A percentile compares a stretch with the other conserved stretches of the same genome.
These are phyloP conservation scores for Suaeda aralocaspica DNA, from an alignment of 148 eudicot species.

Conservation along the genomic window DNA sequence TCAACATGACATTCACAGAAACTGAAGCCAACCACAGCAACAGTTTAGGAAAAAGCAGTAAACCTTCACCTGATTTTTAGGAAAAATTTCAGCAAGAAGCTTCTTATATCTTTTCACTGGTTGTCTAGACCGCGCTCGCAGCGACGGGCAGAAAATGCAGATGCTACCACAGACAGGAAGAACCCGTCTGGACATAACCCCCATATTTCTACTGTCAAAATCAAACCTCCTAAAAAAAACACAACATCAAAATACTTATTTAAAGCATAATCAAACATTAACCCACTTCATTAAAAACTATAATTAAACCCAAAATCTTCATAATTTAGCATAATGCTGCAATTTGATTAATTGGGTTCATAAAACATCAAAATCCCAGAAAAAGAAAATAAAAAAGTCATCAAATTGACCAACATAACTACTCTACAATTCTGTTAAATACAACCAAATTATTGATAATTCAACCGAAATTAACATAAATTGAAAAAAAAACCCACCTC, in stretches of 20 bases:
- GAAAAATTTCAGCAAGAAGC: slow-evolving; percentile 75
- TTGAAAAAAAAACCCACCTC: slow-evolving; percentile 19
- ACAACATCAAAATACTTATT: slow-evolving; percentile 14
- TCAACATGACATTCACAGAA: neutral
- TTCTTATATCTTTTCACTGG: slow-evolving; percentile 87
- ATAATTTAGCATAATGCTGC: slow-evolving; percentile 3
- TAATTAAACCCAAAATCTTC: neutral
- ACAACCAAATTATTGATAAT: slow-evolving; percentile 2
- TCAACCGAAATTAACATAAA: slow-evolving; percentile 6
- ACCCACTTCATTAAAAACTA: slow-evolving; percentile 21
- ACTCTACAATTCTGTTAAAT: neutral
- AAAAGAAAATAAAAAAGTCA: slow-evolving; percentile 3
- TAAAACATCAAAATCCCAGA: slow-evolving; percentile 12
- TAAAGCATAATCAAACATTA: slow-evolving; percentile 3
- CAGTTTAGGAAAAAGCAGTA: neutral
- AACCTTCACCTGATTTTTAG: slow-evolving; percentile 63
- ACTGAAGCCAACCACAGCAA: neutral
- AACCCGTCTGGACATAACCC: slow-evolving; percentile 90
- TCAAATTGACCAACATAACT: slow-evolving; percentile 10
- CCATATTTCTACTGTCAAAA: slow-evolving; percentile 42
- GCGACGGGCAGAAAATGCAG: slow-evolving; percentile 74
- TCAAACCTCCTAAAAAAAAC: slow-evolving; percentile 12
- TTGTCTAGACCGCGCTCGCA: slow-evolving; percentile 88
- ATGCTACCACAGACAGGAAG: slow-evolving; percentile 80
- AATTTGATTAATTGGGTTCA: slow-evolving; percentile 7